phyloP scores from a whole-genome alignment of 2,329 filamentous ascomycete species.

The Colletotrichum tanaceti region DNA sequence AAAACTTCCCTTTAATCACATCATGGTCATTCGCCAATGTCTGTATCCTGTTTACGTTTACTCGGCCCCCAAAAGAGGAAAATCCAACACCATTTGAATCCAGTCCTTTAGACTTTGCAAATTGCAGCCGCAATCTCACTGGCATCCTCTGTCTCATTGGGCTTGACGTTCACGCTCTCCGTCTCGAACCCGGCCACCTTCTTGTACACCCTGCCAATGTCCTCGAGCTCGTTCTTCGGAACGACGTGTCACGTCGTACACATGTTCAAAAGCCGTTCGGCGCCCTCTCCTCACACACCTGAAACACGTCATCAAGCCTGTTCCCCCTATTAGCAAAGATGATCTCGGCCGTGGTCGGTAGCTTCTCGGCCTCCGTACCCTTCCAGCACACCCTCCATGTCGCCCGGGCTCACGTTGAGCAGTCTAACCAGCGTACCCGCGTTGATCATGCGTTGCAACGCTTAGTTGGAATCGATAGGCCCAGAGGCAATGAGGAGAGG shows the following conservation, averaged over 20 bases:
- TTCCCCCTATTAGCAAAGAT: slow-evolving; percentile 26
- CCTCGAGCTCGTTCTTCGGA: slow-evolving; percentile 20
- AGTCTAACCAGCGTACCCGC: slow-evolving; percentile 22
- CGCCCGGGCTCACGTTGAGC: slow-evolving; percentile 4
- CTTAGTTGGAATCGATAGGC: too few relatives aligned
- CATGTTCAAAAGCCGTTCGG: slow-evolving; percentile 19
- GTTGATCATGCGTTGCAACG: slow-evolving; percentile 31
- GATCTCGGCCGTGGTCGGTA: slow-evolving; percentile 27
- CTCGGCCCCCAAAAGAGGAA: rapidly evolving
- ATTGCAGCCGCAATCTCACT: slow-evolving; percentile 12
- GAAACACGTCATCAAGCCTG: slow-evolving; percentile 28
- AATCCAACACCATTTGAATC: background rate
- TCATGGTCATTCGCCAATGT: rapidly evolving
- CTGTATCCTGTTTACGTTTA: too few relatives aligned
- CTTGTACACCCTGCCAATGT: slow-evolving; percentile 25
- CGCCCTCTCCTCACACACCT: slow-evolving; percentile 27
- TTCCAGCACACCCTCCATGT: slow-evolving; percentile 15
- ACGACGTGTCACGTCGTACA: slow-evolving; percentile 32
- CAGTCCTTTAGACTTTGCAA: slow-evolving; percentile 18
- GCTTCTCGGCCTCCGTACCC: slow-evolving; percentile 23
- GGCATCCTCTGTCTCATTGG: slow-evolving; percentile 11
- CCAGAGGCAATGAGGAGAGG: too few relatives aligned
- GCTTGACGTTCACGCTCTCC: slow-evolving; percentile 23
- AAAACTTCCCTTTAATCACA: too few relatives aligned
- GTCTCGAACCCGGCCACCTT: slow-evolving; percentile 32